These are phyloP conservation scores for Stellera chamaejasme DNA, from an alignment of 345 rosid genomes.

Conservation along the genomic window DNA sequence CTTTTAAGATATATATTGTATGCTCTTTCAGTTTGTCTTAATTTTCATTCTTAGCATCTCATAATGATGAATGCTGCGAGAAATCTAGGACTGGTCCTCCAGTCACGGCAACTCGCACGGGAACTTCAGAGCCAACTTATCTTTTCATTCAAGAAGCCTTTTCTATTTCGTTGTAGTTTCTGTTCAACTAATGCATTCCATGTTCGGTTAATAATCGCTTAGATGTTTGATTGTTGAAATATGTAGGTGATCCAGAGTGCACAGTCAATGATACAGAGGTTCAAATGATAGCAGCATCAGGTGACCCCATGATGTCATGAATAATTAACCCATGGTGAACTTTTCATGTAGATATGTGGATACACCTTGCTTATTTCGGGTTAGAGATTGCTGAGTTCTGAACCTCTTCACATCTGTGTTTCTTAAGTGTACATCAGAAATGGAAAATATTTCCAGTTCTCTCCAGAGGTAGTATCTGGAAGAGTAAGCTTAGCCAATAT, in stretches of 20 bases:
- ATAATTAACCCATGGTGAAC: conserved; percentile 6
- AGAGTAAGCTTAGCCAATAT: conserved; percentile 13
- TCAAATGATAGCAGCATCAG: conserved; percentile 54
- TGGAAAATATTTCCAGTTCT: conserved; percentile 16
- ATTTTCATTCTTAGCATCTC: no score
- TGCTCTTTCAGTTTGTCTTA: no score
- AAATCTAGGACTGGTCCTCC: no score
- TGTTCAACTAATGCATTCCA: no score
- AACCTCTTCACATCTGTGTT: conserved; percentile 14
- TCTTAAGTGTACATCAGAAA: conserved; percentile 27
- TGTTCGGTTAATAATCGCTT: no score
- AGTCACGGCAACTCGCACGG: no score
- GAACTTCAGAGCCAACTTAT: no score
- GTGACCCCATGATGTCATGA: conserved; percentile 72
- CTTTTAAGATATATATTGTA: no score
- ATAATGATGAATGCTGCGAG: no score
- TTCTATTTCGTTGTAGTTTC: no score
- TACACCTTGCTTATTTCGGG: conserved; percentile 8
- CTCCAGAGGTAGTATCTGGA: conserved; percentile 21
- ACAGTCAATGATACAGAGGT: conserved; percentile 41
- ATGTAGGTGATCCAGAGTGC: conserved; percentile 45
- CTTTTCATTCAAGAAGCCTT: no score
- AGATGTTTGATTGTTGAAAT: conserved; percentile 2
- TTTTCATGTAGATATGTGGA: conserved; percentile 9
- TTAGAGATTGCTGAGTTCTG: conserved; percentile 16